phyloP scores from a whole-genome alignment of 139 green algal species.

The Zygnema circumcarinatum region DNA sequence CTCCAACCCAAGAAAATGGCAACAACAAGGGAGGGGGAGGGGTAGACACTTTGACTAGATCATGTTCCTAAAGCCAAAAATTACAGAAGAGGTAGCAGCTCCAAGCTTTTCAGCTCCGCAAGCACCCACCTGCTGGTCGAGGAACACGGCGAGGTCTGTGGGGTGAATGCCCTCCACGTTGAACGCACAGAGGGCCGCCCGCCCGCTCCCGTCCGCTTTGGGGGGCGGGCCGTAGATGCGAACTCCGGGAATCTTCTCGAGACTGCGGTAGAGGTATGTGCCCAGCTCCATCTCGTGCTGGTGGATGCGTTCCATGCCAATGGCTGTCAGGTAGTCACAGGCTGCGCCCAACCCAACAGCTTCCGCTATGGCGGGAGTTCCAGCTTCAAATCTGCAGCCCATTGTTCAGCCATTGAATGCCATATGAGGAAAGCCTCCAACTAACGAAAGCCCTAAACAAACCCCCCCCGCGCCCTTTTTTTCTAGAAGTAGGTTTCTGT shows the following conservation, averaged over 20 bases:
- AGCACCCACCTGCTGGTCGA: conserved; percentile 77
- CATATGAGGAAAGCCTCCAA: background rate
- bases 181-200: conserved; percentile 90
- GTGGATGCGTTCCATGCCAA: conserved; percentile 69
- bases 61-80: too few species aligned
- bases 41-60: too few species aligned
- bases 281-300: conserved; percentile 77
- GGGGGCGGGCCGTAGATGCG: conserved; percentile 87
- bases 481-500: background rate
- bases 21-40: too few species aligned
- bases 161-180: conserved; percentile 95
- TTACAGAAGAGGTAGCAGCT: too few species aligned
- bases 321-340: conserved; percentile 74
- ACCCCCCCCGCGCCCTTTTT: background rate
- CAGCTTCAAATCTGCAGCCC: conserved; percentile 95
- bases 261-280: conserved; percentile 79
- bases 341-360: conserved; percentile 79
- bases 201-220: conserved; percentile 32
- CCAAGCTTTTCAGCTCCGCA: too few species aligned
- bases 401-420: background rate
- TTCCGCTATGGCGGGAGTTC: conserved; percentile 94
- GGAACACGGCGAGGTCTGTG: conserved; percentile 91
- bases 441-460: background rate
- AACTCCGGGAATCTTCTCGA: conserved; percentile 74
- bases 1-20: too few species aligned